These are phyloP conservation scores for Peniophora sp. DNA, from an alignment of 1,284 basidiomycete genomes.

Conservation along the genomic window DNA sequence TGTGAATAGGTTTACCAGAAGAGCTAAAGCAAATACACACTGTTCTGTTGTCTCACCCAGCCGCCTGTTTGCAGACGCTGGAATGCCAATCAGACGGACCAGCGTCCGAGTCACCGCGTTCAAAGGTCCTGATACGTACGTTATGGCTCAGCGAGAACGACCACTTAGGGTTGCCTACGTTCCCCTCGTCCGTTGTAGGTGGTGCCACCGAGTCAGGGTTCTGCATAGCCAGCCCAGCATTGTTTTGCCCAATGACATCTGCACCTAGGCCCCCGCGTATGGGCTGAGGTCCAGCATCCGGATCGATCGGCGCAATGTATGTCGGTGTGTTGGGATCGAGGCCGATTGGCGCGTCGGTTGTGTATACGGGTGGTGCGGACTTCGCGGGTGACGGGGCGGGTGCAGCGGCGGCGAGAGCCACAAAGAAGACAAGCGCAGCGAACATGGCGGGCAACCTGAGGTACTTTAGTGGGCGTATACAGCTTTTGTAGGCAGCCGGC, in stretches of 20 bases:
- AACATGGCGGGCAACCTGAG: not conserved
- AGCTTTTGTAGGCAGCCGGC: too few relatives aligned
- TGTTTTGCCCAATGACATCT: constrained; percentile 48
- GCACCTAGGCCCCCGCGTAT: constrained; percentile 39
- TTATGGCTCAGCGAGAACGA: constrained; percentile 64
- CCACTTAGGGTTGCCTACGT: constrained; percentile 66
- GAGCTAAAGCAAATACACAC: too few relatives aligned
- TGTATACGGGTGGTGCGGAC: not conserved
- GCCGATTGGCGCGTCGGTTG: constrained; percentile 38
- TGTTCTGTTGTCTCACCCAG: constrained; percentile 66
- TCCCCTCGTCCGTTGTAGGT: constrained; percentile 59
- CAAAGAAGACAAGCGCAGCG: not conserved
- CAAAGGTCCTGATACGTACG: too few relatives aligned
- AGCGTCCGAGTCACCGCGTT: not conserved
- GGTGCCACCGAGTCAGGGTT: constrained; percentile 59
- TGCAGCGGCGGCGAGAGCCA: not conserved
- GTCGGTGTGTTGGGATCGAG: constrained; percentile 43
- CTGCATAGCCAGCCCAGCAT: constrained; percentile 42
- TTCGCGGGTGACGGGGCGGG: not conserved
- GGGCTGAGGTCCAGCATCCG: constrained; percentile 19
- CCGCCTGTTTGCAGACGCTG: constrained; percentile 57
- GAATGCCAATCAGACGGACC: not conserved
- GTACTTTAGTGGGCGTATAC: too few relatives aligned
- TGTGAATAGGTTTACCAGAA: too few relatives aligned
- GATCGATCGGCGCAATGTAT: constrained; percentile 18